Base-by-base conservation (phyloP, 768 basidiomycete genomes). In the Amanita rimosa region DNA sequence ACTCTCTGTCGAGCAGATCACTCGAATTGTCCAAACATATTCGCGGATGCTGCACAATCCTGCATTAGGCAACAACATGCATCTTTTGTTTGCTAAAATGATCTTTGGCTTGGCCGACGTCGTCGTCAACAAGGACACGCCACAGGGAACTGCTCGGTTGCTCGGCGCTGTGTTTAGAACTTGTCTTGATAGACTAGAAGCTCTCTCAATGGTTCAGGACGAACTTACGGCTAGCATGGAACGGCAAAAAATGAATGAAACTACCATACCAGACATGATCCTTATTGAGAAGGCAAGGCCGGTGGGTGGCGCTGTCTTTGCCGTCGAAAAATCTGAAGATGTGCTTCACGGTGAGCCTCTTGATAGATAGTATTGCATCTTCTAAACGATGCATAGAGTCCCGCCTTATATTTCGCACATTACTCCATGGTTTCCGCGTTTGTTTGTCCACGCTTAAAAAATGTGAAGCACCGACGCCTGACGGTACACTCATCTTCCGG, bases 71-170 rank as follows among this genome's bases (percentile, higher is more conserved):
- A 81, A 76, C 55, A 81, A 78, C 48, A 78, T 94, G 29, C 93
- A 97, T 59, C 89, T 88, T 10, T 74, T 97, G 61, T 90, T 88
- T 54, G 85, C 86, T 46, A 98, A 97, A 64, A 82, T 96, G 67
- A 82, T 97, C 62, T 86, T 92, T 58, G 87, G 86, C 53, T 74
- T 96, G 42, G 76, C 88, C 37, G 96, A 98, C 48, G 76, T 80
- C 40, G 82, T 97, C 37, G 66, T 85, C 19, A 66, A 74, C 26
- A 93, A 95, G 63, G 85, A 84, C 42, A 79, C 81, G 0, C 68
- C 76, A 19, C 72, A 76, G 48, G 82, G 79, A 41, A 83, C 89
- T 8, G 74, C 78, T 3, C 72, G 73, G 47, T 69, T 92, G n/a
- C 69, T 98, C 6, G 66, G 69, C 21, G 74, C 79, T 33, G 80